A percentile compares a stretch with the other conserved stretches of the same genome.
These are phyloP conservation scores for Penicillium maclennaniae DNA, from an alignment of 495 filamentous ascomycete genomes.

Conservation along the genomic window DNA sequence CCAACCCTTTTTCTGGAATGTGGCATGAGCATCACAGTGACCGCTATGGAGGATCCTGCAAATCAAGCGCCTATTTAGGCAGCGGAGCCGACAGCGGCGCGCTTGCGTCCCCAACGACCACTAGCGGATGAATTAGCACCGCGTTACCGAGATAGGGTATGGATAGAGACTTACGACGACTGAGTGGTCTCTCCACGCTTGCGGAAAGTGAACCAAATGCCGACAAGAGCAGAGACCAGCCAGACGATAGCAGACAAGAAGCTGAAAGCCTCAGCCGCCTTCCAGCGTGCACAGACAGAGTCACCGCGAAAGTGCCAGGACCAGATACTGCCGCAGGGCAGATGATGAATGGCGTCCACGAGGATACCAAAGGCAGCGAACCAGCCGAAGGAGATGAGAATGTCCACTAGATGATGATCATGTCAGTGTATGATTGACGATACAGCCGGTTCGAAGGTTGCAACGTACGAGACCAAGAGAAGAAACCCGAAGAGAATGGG, in stretches of 20 bases:
- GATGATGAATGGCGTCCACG: slow-evolving; percentile 49
- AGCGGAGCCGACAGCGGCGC: background rate
- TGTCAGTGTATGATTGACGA: background rate
- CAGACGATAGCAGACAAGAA: slow-evolving; percentile 66
- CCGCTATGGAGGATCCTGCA: background rate
- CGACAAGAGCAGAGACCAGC: slow-evolving; percentile 56
- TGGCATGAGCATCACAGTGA: background rate
- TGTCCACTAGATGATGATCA: slow-evolving; percentile 38
- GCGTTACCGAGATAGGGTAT: background rate
- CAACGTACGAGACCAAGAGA: slow-evolving; percentile 41
- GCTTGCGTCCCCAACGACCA: slow-evolving; percentile 2
- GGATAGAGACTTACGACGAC: slow-evolving; percentile 3
- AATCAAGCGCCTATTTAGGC: slow-evolving; percentile 6
- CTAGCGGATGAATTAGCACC: background rate
- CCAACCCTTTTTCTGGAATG: background rate
- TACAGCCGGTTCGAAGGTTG: background rate
- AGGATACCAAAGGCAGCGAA: slow-evolving; percentile 61
- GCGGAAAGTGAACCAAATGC: slow-evolving; percentile 45
- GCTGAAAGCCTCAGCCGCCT: slow-evolving; percentile 61
- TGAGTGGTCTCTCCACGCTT: slow-evolving; percentile 16
- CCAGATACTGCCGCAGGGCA: slow-evolving; percentile 55
- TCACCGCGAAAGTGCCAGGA: slow-evolving; percentile 42
- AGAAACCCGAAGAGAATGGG: slow-evolving; percentile 46
- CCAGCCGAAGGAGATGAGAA: slow-evolving; percentile 59
- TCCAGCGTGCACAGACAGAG: slow-evolving; percentile 56